Conservation (phyloP, 441 rosid genomes). For the Dalechampia spathulata region DNA sequence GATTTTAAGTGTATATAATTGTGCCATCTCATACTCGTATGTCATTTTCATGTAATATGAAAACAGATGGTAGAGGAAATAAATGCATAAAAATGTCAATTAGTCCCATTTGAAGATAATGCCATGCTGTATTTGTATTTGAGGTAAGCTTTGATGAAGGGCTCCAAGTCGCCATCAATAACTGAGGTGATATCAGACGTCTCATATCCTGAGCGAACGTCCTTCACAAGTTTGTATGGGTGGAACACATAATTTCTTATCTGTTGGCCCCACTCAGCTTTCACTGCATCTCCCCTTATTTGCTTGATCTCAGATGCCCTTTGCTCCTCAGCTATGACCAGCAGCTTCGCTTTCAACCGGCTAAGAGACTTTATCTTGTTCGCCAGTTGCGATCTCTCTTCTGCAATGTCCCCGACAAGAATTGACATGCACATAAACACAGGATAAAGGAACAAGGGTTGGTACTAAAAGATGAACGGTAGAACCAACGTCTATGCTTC, state of each 20-base stretch:
- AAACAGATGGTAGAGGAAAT: too few relatives aligned
- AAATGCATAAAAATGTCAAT: too few relatives aligned
- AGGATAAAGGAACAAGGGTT: too few relatives aligned
- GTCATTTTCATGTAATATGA: too few relatives aligned
- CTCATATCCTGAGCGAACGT: constrained; percentile 66
- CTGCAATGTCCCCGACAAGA: constrained; percentile 27
- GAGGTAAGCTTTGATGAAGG: constrained; percentile 85
- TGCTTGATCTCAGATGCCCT: constrained; percentile 84
- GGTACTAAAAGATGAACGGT: too few relatives aligned
- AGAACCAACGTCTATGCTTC: too few relatives aligned
- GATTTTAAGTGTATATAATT: too few relatives aligned
- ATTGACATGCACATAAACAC: not conserved
- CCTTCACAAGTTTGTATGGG: constrained; percentile 94
- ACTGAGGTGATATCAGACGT: constrained; percentile 78
- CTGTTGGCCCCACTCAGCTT: constrained; percentile 98
- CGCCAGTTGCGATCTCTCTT: constrained; percentile 82
- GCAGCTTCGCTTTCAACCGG: constrained; percentile 75
- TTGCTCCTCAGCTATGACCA: constrained; percentile 89
- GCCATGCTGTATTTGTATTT: constrained; percentile 57
- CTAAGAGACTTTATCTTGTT: constrained; percentile 81
- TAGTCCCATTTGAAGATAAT: constrained; percentile 33
- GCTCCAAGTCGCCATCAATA: constrained; percentile 92
- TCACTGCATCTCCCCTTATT: constrained; percentile 89
- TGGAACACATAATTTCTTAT: constrained; percentile 89
- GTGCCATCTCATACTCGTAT: too few relatives aligned